Conservation (phyloP, 208 protist species). For the Crithidia expoeki region DNA sequence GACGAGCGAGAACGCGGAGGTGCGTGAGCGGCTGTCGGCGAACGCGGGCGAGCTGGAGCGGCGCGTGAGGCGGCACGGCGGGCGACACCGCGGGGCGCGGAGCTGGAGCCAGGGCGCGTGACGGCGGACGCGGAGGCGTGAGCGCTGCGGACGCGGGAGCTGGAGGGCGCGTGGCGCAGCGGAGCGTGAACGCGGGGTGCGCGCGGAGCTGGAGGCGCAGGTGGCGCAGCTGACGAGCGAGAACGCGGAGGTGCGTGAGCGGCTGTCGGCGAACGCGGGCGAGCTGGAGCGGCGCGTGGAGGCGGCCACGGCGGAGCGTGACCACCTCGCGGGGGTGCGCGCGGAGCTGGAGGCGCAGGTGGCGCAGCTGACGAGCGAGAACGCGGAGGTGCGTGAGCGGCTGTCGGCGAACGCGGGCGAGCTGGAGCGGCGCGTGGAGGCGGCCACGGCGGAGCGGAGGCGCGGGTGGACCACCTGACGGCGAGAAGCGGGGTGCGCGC, state of each 20-base stretch:
- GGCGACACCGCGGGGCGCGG: too few relatives aligned
- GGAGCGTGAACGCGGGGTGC: not conserved
- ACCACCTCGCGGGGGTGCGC: slow-evolving; percentile 7
- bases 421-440: slow-evolving; percentile 23
- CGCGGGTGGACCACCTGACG: too few relatives aligned
- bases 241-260: slow-evolving; percentile 13
- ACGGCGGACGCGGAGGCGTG: not conserved
- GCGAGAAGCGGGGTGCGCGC: not conserved
- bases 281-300: slow-evolving; percentile 23
- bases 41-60: too few relatives aligned
- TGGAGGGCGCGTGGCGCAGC: not conserved
- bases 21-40: too few relatives aligned
- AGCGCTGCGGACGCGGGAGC: not conserved
- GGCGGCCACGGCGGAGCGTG: not conserved
- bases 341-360: slow-evolving; percentile 20
- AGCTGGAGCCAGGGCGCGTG: too few relatives aligned
- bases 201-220: slow-evolving; percentile 15
- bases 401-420: slow-evolving; percentile 25
- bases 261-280: slow-evolving; percentile 19
- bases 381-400: slow-evolving; percentile 23
- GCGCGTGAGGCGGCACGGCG: too few relatives aligned
- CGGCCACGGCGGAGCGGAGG: slow-evolving; percentile 6
- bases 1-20: too few relatives aligned
- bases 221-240: slow-evolving; percentile 11
- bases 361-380: slow-evolving; percentile 15